These are phyloP conservation scores for Cytospora piceicola DNA, from an alignment of 2,329 filamentous ascomycete genomes.

Conservation along the genomic window DNA sequence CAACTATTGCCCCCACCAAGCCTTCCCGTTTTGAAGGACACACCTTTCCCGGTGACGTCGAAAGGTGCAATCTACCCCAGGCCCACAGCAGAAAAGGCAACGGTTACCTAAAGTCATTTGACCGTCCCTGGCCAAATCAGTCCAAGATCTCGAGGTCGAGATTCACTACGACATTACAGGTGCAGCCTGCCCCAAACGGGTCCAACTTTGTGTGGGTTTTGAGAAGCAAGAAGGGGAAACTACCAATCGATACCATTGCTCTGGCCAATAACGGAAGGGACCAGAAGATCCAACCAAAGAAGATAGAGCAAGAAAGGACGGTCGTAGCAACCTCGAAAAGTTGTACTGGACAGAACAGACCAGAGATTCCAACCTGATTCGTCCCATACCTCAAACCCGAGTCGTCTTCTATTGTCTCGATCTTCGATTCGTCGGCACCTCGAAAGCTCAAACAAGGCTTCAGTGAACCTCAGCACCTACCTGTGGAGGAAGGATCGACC, in stretches of 20 bases:
- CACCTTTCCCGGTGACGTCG: not conserved
- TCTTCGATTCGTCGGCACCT: not conserved
- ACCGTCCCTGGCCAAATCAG: not conserved
- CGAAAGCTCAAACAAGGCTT: not conserved
- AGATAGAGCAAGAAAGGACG: conserved; percentile 5
- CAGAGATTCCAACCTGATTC: not conserved
- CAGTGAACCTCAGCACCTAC: not conserved
- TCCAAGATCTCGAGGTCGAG: not conserved
- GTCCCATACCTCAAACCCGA: not conserved
- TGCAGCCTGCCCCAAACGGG: conserved; percentile 4
- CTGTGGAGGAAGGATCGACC: not conserved
- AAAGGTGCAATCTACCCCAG: conserved; percentile 7
- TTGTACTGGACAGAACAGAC: not conserved
- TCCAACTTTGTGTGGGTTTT: conserved; percentile 1
- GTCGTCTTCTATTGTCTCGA: not conserved
- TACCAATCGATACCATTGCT: conserved; percentile 11
- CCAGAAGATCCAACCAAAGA: conserved; percentile 13
- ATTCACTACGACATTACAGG: not conserved
- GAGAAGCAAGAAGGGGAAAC: conserved; percentile 17
- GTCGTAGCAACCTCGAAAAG: too few species aligned
- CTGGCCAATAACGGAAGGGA: conserved; percentile 10
- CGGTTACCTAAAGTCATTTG: not conserved
- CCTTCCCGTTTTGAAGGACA: not conserved
- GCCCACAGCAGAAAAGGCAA: not conserved
- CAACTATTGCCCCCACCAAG: not conserved